These are phyloP conservation scores for Paraphoma sp. DNA, from an alignment of 2,329 filamentous ascomycete genomes.

Conservation along the genomic window DNA sequence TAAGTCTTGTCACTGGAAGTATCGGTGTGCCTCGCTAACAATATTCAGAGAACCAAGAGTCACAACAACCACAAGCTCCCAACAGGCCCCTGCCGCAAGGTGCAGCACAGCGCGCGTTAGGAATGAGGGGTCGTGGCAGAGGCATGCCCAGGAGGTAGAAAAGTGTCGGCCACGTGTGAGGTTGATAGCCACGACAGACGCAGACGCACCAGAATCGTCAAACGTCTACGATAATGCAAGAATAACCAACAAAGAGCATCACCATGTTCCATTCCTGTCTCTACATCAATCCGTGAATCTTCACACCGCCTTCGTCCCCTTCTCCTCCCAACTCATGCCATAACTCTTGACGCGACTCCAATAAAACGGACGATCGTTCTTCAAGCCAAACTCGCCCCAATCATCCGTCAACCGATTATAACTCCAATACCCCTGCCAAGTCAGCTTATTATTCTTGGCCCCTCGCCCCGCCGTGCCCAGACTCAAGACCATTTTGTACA, in stretches of 20 bases:
- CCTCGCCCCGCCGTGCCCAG: conserved; percentile 67
- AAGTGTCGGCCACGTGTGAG: not conserved
- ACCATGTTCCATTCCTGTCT: not conserved
- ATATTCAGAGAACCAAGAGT: conserved; percentile 82
- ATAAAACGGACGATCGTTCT: conserved; percentile 67
- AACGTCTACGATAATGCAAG: conserved; percentile 45
- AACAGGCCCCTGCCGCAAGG: conserved; percentile 66
- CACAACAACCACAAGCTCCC: conserved; percentile 80
- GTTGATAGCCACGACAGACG: conserved; percentile 33
- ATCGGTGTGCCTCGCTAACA: too few species aligned
- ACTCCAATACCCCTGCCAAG: conserved; percentile 90
- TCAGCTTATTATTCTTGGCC: conserved; percentile 82
- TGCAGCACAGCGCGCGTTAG: conserved; percentile 86
- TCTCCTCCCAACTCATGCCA: conserved; percentile 49
- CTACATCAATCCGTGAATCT: not conserved
- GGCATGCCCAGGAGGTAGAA: conserved; percentile 83
- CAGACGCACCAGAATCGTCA: conserved; percentile 10
- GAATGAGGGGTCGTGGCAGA: conserved; percentile 69
- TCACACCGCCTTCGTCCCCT: conserved; percentile 14
- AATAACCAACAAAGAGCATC: conserved; percentile 6
- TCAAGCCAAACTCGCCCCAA: conserved; percentile 79
- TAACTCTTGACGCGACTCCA: conserved; percentile 69
- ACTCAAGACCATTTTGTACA: conserved; percentile 80
- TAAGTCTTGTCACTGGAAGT: conserved; percentile 43
- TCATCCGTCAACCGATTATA: conserved; percentile 90